A percentile compares a stretch with the other conserved stretches of the same genome.
phyloP scores from a whole-genome alignment of 2,329 filamentous ascomycete genomes.

The Diaporthe eres region DNA sequence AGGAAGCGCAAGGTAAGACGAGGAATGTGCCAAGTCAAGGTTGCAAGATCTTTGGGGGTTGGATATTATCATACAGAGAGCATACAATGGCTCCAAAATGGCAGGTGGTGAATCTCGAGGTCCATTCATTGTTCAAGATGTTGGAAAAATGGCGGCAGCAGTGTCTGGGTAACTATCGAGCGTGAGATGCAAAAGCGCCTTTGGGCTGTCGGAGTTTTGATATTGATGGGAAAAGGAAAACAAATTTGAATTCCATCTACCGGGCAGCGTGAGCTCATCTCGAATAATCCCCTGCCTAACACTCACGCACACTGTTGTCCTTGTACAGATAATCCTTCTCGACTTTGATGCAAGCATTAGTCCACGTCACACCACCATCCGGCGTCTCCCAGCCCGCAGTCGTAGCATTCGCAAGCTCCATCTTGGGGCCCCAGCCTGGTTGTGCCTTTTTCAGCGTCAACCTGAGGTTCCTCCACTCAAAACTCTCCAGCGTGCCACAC shows the following conservation, averaged over 20 bases:
- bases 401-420: conserved; percentile 8
- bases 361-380: neutral
- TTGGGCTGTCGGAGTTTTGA: neutral
- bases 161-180: neutral
- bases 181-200: neutral
- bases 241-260: neutral
- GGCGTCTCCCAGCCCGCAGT: conserved; percentile 14
- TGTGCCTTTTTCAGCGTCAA: neutral
- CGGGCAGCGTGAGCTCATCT: neutral
- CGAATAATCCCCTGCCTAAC: neutral
- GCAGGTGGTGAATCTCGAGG: neutral
- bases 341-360: neutral
- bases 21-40: neutral
- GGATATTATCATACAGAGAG: neutral
- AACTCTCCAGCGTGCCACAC: neutral
- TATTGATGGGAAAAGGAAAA: neutral
- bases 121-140: neutral
- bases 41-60: too few relatives aligned
- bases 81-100: neutral
- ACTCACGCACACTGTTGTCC: neutral
- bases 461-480: neutral
- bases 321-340: neutral
- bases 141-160: too few relatives aligned
- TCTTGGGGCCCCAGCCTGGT: neutral
- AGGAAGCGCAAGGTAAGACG: neutral